These are phyloP conservation scores for Globisporangium alternatum DNA, from an alignment of 352 stramenopile genomes.

Conservation along the genomic window DNA sequence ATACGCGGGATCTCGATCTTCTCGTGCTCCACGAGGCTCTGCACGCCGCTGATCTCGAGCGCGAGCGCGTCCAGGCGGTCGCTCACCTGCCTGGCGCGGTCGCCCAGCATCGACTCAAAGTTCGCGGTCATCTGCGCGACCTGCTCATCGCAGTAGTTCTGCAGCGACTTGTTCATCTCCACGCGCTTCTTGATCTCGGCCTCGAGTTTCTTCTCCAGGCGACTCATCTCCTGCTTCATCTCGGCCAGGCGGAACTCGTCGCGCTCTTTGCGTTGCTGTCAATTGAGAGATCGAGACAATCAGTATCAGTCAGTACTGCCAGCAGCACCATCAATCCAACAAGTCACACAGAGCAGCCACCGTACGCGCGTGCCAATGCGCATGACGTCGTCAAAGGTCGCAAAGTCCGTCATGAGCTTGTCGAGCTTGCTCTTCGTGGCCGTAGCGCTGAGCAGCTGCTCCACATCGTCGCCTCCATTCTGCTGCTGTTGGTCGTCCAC, in stretches of 20 bases:
- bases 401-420: constrained; percentile 85
- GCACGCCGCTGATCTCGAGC: constrained; percentile 78
- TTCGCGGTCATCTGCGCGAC: constrained; percentile 78
- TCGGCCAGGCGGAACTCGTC: constrained; percentile 92
- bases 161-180: constrained; percentile 92
- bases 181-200: constrained; percentile 93
- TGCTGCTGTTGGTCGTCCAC: constrained; percentile 8
- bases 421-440: constrained; percentile 82
- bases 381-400: constrained; percentile 86
- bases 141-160: constrained; percentile 89
- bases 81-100: constrained; percentile 74
- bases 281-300: background rate
- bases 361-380: constrained; percentile 70
- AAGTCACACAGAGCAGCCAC: background rate
- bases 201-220: constrained; percentile 89
- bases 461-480: constrained; percentile 7
- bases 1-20: constrained; percentile 86
- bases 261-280: constrained; percentile 87
- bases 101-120: constrained; percentile 79
- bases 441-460: constrained; percentile 48
- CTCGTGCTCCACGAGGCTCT: constrained; percentile 81
- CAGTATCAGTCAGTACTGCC: background rate
- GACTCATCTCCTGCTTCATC: constrained; percentile 90
- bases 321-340: background rate
- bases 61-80: constrained; percentile 66